Percentiles rank a stretch among this genome's conserved stretches.
These are phyloP conservation scores for Blastocystis sp. DNA, from an alignment of 352 stramenopile genomes.

Conservation along the genomic window DNA sequence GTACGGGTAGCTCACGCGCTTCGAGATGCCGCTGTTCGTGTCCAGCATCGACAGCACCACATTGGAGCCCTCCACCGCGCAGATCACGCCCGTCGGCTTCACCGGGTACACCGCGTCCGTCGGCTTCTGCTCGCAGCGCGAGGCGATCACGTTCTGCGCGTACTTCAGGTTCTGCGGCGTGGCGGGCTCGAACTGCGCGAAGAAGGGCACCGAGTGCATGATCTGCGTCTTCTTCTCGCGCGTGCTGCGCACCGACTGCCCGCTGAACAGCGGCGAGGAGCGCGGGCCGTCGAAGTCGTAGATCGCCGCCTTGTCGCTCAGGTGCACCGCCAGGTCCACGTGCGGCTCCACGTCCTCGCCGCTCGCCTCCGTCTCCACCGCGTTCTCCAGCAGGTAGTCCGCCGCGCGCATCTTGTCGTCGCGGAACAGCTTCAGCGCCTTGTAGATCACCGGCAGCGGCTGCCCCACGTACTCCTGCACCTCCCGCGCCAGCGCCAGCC, in stretches of 20 bases:
- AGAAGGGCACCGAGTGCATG: constrained; percentile 67
- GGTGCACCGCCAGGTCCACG: not conserved
- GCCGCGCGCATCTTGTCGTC: constrained; percentile 17
- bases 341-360: not conserved
- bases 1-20: constrained; percentile 52
- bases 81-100: constrained; percentile 54
- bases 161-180: constrained; percentile 29
- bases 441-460: constrained; percentile 17
- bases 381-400: constrained; percentile 50
- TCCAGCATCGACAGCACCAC: constrained; percentile 56
- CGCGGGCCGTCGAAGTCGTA: constrained; percentile 62
- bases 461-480: constrained; percentile 52
- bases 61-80: not conserved
- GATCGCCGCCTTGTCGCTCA: constrained; percentile 24
- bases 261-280: constrained; percentile 44
- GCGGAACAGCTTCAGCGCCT: constrained; percentile 57
- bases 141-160: constrained; percentile 61
- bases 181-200: constrained; percentile 52
- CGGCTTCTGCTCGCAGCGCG: not conserved
- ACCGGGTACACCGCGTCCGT: constrained; percentile 60
- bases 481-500: constrained; percentile 21
- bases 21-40: constrained; percentile 60
- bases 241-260: constrained; percentile 56
- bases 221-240: constrained; percentile 66
- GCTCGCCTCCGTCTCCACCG: not conserved